Conservation (phyloP, 2,329 filamentous ascomycete species). For the Phialophora expanda region DNA sequence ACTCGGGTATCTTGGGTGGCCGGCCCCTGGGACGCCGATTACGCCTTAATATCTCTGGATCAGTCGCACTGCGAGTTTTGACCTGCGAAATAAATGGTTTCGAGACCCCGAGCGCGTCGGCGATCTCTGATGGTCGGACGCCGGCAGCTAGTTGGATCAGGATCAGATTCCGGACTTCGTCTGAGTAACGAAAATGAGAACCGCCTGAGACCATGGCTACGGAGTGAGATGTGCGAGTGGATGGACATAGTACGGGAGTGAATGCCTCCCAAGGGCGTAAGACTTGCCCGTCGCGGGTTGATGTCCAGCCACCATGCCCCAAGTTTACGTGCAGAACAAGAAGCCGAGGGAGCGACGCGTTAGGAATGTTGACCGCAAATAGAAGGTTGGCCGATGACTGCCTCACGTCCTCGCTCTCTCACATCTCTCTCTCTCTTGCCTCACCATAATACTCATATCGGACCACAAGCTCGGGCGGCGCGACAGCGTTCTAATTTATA, state of each 20-base stretch:
- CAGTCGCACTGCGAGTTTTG: neutral
- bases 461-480: neutral
- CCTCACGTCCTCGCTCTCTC: neutral
- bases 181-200: neutral
- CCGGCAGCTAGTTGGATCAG: constrained; percentile 2
- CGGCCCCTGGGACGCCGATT: neutral
- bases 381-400: constrained; percentile 2
- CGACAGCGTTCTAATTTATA: neutral
- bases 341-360: neutral
- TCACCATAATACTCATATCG: neutral
- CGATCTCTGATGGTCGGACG: neutral
- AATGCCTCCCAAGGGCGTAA: neutral
- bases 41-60: neutral
- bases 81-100: constrained; percentile 3
- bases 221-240: neutral
- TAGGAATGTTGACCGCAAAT: neutral
- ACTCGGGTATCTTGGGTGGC: neutral
- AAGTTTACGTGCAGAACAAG: neutral
- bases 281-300: neutral
- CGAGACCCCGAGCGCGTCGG: neutral
- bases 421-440: neutral
- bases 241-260: neutral
- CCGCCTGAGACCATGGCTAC: neutral
- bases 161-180: constrained; percentile 1
- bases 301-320: neutral